A percentile compares a stretch with the other conserved stretches of the same genome.
These are phyloP conservation scores for Leccinum incarnatum DNA, from an alignment of 768 basidiomycete genomes.

Conservation along the genomic window DNA sequence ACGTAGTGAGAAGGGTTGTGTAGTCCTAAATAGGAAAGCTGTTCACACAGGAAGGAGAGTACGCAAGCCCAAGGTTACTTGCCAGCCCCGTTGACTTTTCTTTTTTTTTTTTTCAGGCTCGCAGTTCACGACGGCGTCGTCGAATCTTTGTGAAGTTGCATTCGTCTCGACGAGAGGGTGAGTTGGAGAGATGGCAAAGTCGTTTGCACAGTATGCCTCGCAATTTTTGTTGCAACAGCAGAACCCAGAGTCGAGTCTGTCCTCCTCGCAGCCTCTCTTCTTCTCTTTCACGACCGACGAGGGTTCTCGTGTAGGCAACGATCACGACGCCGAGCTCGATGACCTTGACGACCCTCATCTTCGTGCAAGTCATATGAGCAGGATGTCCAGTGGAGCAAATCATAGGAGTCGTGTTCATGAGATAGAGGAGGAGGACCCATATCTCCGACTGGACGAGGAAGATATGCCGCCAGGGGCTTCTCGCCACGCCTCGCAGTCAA, in stretches of 20 bases:
- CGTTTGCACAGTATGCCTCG: slow-evolving; percentile 80
- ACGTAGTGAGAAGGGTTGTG: background rate
- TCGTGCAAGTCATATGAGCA: slow-evolving; percentile 34
- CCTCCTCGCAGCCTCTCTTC: slow-evolving; percentile 76
- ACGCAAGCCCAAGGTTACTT: slow-evolving; percentile 25
- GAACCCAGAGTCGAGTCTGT: slow-evolving; percentile 49
- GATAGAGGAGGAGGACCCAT: slow-evolving; percentile 71
- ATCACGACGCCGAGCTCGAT: slow-evolving; percentile 53
- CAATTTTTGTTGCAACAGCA: slow-evolving; percentile 70
- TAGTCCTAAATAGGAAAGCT: slow-evolving; percentile 8
- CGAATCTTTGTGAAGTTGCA: slow-evolving; percentile 8
- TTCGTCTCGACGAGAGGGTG: slow-evolving; percentile 19
- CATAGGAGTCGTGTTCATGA: slow-evolving; percentile 29
- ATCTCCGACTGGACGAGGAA: slow-evolving; percentile 72
- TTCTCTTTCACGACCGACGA: slow-evolving; percentile 84
- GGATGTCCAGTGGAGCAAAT: slow-evolving; percentile 30
- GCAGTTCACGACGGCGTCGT: slow-evolving; percentile 10
- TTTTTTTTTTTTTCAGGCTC: slow-evolving; percentile 8
- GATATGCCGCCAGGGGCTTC: slow-evolving; percentile 44
- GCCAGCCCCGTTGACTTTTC: slow-evolving; percentile 9
- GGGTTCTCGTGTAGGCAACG: slow-evolving; percentile 50
- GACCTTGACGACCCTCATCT: slow-evolving; percentile 80
- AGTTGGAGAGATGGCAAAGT: slow-evolving; percentile 51
- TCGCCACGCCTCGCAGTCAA: slow-evolving; percentile 34
- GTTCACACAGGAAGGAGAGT: slow-evolving; percentile 19